Conservation (phyloP, 306 rosid genomes). For the Sicyos baderoa region DNA sequence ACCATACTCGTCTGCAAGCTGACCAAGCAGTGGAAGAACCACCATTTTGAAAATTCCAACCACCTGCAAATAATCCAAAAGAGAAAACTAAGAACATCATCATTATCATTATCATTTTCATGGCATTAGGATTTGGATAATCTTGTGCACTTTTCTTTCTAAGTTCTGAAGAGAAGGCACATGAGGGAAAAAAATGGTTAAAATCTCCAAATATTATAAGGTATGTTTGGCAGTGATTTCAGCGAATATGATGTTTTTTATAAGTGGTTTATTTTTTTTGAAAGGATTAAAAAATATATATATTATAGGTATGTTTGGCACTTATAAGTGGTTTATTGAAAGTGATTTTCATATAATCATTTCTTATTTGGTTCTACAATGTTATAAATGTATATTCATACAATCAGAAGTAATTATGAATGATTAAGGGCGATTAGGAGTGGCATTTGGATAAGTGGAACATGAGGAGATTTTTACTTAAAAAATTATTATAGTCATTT, state of each 20-base stretch:
- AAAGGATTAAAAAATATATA: too few species aligned
- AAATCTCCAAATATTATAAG: background rate
- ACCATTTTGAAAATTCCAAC: slow-evolving; percentile 77
- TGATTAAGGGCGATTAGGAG: background rate
- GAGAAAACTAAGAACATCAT: background rate
- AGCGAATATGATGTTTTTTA: background rate
- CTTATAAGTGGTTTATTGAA: too few species aligned
- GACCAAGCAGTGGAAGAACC: slow-evolving; percentile 70
- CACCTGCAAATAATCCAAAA: slow-evolving; percentile 29
- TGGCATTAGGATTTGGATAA: background rate
- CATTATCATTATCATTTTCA: background rate
- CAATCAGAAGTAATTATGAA: background rate
- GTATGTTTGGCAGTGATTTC: background rate
- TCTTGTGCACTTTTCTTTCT: background rate
- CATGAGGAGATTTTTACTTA: background rate
- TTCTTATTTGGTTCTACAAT: too few species aligned
- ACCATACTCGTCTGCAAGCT: slow-evolving; percentile 76
- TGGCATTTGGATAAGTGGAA: too few species aligned
- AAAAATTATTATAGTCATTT: background rate
- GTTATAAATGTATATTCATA: too few species aligned
- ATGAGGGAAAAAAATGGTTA: background rate
- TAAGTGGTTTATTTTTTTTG: background rate
- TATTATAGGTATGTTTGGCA: too few species aligned
- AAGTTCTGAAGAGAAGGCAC: background rate
- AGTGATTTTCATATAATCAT: too few species aligned